These are phyloP conservation scores for Candida ipomoeae DNA, from an alignment of 805 yeast species.

Conservation along the genomic window DNA sequence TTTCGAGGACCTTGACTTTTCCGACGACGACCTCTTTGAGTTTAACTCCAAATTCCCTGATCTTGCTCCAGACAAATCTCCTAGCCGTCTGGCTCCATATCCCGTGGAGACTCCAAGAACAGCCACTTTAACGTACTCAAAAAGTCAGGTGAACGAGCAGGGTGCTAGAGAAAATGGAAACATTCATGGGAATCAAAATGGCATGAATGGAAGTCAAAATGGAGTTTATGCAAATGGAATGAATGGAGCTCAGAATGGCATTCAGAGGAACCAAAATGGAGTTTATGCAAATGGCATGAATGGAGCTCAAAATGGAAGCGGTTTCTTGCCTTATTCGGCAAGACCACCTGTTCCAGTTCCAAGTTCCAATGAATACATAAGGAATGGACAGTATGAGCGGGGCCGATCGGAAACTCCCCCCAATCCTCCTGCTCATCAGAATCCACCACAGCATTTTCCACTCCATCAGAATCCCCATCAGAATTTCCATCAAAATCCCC, in stretches of 20 bases:
- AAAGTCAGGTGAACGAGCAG: too few species aligned
- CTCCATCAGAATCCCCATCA: not conserved
- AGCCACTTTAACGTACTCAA: not conserved
- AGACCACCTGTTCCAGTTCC: not conserved
- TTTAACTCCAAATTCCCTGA: slow-evolving; percentile 15
- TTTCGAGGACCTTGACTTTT: not conserved
- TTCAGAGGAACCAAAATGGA: too few species aligned
- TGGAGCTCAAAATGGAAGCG: not conserved
- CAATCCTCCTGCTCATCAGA: not conserved
- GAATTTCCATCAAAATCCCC: not conserved
- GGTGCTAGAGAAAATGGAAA: too few species aligned
- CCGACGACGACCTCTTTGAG: slow-evolving; percentile 9
- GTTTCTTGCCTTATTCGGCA: not conserved
- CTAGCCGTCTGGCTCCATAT: slow-evolving; percentile 1
- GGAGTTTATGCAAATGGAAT: too few species aligned
- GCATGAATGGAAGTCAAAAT: too few species aligned
- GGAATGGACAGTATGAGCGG: not conserved
- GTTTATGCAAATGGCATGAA: too few species aligned
- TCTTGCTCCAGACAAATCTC: not conserved
- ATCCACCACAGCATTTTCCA: not conserved
- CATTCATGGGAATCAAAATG: too few species aligned
- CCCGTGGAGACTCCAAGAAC: slow-evolving; percentile 4
- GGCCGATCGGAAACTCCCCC: not conserved
- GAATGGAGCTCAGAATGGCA: too few species aligned
- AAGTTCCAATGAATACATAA: not conserved